Conservation (phyloP, 768 basidiomycete genomes). For the Pleurotus citrinopileatus region DNA sequence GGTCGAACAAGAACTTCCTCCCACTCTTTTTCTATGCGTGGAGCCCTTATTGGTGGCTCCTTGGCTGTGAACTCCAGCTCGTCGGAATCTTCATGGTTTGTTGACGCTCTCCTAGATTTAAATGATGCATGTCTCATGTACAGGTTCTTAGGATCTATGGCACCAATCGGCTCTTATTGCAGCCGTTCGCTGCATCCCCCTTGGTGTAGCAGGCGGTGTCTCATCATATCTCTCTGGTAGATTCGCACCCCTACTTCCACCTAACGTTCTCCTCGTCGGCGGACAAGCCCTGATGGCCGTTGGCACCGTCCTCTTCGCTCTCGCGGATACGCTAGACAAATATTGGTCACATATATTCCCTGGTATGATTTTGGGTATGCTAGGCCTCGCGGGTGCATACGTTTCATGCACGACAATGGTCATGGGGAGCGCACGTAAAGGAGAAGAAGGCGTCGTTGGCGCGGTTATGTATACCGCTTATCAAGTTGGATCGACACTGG, state of each 20-base stretch:
- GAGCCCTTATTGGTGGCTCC: slow-evolving; percentile 14
- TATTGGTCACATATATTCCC: slow-evolving; percentile 48
- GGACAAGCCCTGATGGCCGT: slow-evolving; percentile 33
- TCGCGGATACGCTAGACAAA: slow-evolving; percentile 30
- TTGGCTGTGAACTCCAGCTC: slow-evolving; percentile 32
- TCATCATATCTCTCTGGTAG: slow-evolving; percentile 7
- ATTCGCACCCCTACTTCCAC: slow-evolving; percentile 7
- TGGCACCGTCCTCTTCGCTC: slow-evolving; percentile 36
- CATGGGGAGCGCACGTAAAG: slow-evolving; percentile 12
- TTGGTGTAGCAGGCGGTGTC: slow-evolving; percentile 9
- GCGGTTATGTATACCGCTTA: slow-evolving; percentile 15
- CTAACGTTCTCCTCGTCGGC: slow-evolving; percentile 28
- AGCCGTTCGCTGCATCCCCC: slow-evolving; percentile 26
- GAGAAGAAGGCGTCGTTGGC: slow-evolving; percentile 14
- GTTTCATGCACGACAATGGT: slow-evolving; percentile 14
- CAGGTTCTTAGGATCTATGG: slow-evolving; percentile 21
- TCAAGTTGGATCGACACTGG: slow-evolving; percentile 11
- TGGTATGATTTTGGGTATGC: slow-evolving; percentile 42
- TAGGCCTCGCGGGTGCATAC: slow-evolving; percentile 39
- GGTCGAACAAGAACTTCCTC: slow-evolving; percentile 36
- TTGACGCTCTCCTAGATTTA: slow-evolving; percentile 9
- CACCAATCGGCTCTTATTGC: slow-evolving; percentile 30
- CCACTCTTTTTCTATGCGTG: slow-evolving; percentile 32
- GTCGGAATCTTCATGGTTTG: slow-evolving; percentile 22
- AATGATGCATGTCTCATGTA: not conserved